A percentile compares a stretch with the other conserved stretches of the same genome.
Evolutionary conservation across 78 protist genomes (phyloP).

Genomic region (Pelomyxa schiedti): DNA sequence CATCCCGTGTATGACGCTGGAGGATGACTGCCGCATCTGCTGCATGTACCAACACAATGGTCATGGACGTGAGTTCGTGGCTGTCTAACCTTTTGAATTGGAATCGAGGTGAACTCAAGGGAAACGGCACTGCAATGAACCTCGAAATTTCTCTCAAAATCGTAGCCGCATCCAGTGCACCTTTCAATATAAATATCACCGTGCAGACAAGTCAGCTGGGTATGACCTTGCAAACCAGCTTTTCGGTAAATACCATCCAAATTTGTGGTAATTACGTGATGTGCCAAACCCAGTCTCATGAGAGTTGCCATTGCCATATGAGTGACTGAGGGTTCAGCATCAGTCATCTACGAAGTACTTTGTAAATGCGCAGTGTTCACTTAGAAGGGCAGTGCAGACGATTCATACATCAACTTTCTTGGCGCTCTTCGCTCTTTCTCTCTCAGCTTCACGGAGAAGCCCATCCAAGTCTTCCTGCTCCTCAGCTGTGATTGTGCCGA

Average conservation of each 20-base stretch:
- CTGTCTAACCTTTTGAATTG: too few species aligned
- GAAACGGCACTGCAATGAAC: background rate
- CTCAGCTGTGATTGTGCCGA: background rate
- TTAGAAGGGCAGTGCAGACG: background rate
- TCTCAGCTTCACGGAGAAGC: background rate
- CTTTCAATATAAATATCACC: background rate
- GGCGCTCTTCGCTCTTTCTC: background rate
- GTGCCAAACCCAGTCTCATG: background rate
- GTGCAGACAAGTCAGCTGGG: background rate
- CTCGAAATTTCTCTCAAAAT: constrained; percentile 1
- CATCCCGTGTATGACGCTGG: background rate
- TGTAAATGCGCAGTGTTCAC: too few species aligned
- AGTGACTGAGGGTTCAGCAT: background rate
- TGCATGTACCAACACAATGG: background rate
- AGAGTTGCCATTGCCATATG: constrained; percentile 4
- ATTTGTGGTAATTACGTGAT: background rate
- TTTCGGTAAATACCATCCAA: background rate
- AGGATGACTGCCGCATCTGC: background rate
- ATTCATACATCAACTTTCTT: background rate
- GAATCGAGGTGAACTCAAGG: too few species aligned
- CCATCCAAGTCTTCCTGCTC: background rate
- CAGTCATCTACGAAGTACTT: background rate
- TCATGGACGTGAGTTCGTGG: constrained; percentile 1
- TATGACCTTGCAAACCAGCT: background rate
- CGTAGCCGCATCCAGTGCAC: background rate